A percentile compares a stretch with the other conserved stretches of the same genome.
phyloP scores from a whole-genome alignment of 2,329 filamentous ascomycete species.

The Pseudogymnoascus sp. region DNA sequence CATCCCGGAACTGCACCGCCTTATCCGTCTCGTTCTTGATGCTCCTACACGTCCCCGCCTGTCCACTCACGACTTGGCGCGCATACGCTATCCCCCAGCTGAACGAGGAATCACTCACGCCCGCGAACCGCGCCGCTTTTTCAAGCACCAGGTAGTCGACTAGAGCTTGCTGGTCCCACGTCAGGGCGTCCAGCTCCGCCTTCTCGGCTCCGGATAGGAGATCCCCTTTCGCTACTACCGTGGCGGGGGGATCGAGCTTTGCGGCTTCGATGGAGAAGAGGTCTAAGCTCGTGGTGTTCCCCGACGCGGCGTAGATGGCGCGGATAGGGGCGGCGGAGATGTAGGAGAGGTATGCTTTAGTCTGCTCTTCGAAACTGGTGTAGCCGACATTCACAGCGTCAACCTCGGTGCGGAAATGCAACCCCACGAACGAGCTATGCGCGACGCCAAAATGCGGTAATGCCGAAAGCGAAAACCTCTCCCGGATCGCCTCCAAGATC shows the following conservation, averaged over 20 bases:
- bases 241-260: background rate
- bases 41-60: too few species aligned
- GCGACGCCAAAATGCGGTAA: background rate
- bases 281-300: background rate
- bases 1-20: background rate
- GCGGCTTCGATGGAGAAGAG: background rate
- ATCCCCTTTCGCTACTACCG: slow-evolving; percentile 12
- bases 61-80: too few species aligned
- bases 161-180: slow-evolving; percentile 16
- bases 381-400: slow-evolving; percentile 10
- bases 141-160: slow-evolving; percentile 13
- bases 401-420: slow-evolving; percentile 13
- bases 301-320: slow-evolving; percentile 7
- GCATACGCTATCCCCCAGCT: background rate
- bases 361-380: slow-evolving; percentile 10
- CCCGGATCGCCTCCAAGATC: slow-evolving; percentile 11
- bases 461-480: background rate
- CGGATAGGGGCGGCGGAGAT: background rate
- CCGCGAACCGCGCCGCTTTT: background rate
- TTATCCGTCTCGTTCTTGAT: too few species aligned
- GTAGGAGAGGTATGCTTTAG: slow-evolving; percentile 8
- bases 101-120: background rate
- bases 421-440: slow-evolving; percentile 11
- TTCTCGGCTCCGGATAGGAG: slow-evolving; percentile 9
- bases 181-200: slow-evolving; percentile 5